A percentile compares a stretch with the other conserved stretches of the same genome.
Evolutionary conservation across 148 eudicot genomes (phyloP).

Genomic region (Hydrangea macrophylla): DNA sequence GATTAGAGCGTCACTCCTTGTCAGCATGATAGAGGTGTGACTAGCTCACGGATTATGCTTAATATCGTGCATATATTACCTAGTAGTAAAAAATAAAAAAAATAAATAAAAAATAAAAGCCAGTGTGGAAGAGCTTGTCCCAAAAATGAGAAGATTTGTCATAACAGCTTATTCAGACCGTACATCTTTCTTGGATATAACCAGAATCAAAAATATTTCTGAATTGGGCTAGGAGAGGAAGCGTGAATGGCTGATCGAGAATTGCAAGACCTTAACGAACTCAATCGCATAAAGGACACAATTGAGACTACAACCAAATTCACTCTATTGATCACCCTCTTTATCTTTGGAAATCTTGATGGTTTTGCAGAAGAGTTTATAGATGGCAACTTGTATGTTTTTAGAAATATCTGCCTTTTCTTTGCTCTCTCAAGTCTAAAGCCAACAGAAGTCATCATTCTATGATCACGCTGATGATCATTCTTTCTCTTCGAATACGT

Average conservation of each 20-base stretch:
- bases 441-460: conserved; percentile 25
- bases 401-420: conserved; percentile 47
- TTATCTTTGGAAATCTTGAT: conserved; percentile 21
- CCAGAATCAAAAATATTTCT: conserved; percentile 1
- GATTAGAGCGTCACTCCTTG: too few relatives aligned
- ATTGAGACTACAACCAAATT: conserved; percentile 21
- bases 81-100: too few relatives aligned
- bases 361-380: conserved; percentile 10
- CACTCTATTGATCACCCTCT: conserved; percentile 25
- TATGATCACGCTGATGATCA: too few relatives aligned
- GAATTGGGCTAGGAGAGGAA: conserved; percentile 14
- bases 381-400: conserved; percentile 38
- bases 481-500: conserved; percentile 16
- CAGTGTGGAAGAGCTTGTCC: too few relatives aligned
- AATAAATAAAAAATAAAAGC: too few relatives aligned
- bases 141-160: too few relatives aligned
- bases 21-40: too few relatives aligned
- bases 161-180: too few relatives aligned
- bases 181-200: too few relatives aligned
- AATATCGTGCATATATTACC: too few relatives aligned
- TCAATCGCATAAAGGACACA: conserved; percentile 16
- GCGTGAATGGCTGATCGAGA: conserved; percentile 22
- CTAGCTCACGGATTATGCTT: too few relatives aligned
- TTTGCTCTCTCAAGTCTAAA: conserved; percentile 41
- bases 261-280: conserved; percentile 19